phyloP scores from a whole-genome alignment of 1,139 yeast genomes.

The Waltiozyma sp. region DNA sequence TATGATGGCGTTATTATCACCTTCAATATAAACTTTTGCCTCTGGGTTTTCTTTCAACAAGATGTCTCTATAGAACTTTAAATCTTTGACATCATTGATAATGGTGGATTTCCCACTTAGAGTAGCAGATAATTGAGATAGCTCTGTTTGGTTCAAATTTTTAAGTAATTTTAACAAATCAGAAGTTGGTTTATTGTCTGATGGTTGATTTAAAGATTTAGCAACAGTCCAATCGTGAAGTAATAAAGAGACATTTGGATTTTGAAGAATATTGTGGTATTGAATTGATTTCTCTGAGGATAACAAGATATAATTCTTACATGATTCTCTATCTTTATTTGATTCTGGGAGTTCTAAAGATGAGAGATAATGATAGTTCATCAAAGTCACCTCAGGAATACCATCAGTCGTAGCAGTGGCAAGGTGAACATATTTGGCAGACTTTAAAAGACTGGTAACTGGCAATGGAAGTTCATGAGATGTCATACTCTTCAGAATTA shows the following conservation, averaged over 20 bases:
- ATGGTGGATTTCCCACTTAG: slow-evolving; percentile 60
- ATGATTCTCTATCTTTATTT: slow-evolving; percentile 3
- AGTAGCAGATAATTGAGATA: slow-evolving; percentile 71
- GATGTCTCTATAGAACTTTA: slow-evolving; percentile 43
- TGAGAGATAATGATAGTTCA: slow-evolving; percentile 67
- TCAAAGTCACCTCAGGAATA: slow-evolving; percentile 73
- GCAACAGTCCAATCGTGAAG: slow-evolving; percentile 83
- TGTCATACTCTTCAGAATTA: neutral
- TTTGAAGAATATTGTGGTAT: slow-evolving; percentile 49
- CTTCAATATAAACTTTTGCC: slow-evolving; percentile 57
- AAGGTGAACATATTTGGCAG: slow-evolving; percentile 64
- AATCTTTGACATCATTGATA: slow-evolving; percentile 33
- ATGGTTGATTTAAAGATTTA: slow-evolving; percentile 25
- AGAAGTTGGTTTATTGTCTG: slow-evolving; percentile 4
- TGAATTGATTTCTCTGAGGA: slow-evolving; percentile 73
- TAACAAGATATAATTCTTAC: slow-evolving; percentile 24
- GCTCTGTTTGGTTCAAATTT: slow-evolving; percentile 62
- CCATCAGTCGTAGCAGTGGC: slow-evolving; percentile 59
- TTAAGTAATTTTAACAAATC: slow-evolving; percentile 51
- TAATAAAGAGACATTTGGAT: slow-evolving; percentile 67
- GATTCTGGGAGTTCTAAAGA: slow-evolving; percentile 20
- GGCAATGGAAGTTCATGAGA: slow-evolving; percentile 31
- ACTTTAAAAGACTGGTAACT: slow-evolving; percentile 41
- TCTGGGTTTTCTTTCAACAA: slow-evolving; percentile 54
- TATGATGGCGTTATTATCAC: slow-evolving; percentile 53